A percentile compares a stretch with the other conserved stretches of the same genome.
Evolutionary conservation across 257 asterid species (phyloP).

Genomic region (Lycium ferocissimum): DNA sequence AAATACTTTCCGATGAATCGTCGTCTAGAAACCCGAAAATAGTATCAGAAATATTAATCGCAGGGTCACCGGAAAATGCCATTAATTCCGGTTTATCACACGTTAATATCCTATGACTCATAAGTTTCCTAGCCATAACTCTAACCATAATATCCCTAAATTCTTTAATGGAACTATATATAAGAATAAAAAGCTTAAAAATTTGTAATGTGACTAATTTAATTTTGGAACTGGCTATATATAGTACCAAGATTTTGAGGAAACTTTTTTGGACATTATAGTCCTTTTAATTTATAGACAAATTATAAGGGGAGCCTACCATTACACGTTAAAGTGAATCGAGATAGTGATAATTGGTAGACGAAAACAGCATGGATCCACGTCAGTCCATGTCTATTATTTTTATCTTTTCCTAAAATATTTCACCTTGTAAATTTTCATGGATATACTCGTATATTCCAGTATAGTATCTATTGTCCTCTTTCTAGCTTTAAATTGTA

Average conservation of each 20-base stretch:
- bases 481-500: too few species aligned
- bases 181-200: neutral
- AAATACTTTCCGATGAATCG: constrained; percentile 50
- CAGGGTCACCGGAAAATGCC: constrained; percentile 55
- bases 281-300: constrained; percentile 35
- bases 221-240: constrained; percentile 32
- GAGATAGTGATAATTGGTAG: constrained; percentile 28
- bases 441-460: constrained; percentile 80
- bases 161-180: neutral
- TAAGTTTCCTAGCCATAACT: constrained; percentile 51
- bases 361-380: constrained; percentile 70
- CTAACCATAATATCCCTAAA: constrained; percentile 28
- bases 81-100: constrained; percentile 52
- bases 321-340: constrained; percentile 30
- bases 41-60: constrained; percentile 71
- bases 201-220: neutral
- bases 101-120: constrained; percentile 66
- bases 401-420: constrained; percentile 3
- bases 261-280: too few species aligned
- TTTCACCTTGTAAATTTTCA: neutral
- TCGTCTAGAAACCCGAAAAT: constrained; percentile 74
- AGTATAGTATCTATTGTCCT: neutral
- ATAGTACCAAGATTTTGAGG: constrained; percentile 11
- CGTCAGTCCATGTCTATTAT: constrained; percentile 63
- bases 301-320: neutral